Conservation (phyloP, 768 basidiomycete genomes). For the Suillus ampliporus region DNA sequence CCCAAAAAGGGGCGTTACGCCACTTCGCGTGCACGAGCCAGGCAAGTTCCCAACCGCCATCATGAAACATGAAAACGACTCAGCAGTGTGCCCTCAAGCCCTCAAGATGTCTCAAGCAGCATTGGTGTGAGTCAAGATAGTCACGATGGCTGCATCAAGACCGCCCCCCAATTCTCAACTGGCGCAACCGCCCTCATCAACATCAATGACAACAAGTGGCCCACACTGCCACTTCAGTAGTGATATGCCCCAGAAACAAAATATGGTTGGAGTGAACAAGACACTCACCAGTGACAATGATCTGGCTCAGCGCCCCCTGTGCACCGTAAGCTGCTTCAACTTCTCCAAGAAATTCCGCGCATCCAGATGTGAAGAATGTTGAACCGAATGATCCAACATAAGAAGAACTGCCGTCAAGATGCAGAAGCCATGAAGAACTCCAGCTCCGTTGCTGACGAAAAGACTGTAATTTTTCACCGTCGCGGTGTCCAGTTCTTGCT, state of each 20-base stretch:
- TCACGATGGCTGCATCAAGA: constrained; percentile 7
- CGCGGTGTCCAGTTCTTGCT: not conserved
- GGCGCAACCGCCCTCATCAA: not conserved
- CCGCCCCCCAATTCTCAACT: constrained; percentile 1
- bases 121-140: constrained; percentile 15
- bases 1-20: constrained; percentile 19
- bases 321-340: constrained; percentile 5
- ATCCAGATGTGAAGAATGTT: constrained; percentile 1
- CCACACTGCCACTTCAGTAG: not conserved
- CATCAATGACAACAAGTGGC: not conserved
- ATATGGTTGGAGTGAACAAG: constrained; percentile 17
- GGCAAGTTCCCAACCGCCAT: constrained; percentile 19
- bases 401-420: constrained; percentile 4
- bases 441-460: not conserved
- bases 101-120: constrained; percentile 12
- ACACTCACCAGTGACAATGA: constrained; percentile 17
- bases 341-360: constrained; percentile 1
- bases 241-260: constrained; percentile 8
- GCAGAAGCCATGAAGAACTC: constrained; percentile 2
- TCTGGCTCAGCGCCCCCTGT: not conserved
- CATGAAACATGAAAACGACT: constrained; percentile 15
- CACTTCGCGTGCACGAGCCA: constrained; percentile 10
- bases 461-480: constrained; percentile 12
- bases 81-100: constrained; percentile 18
- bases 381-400: not conserved